Percentiles rank a stretch among this genome's conserved stretches.
Conservation (phyloP, 2,329 filamentous ascomycete species). For the Trichoderma sp. region DNA sequence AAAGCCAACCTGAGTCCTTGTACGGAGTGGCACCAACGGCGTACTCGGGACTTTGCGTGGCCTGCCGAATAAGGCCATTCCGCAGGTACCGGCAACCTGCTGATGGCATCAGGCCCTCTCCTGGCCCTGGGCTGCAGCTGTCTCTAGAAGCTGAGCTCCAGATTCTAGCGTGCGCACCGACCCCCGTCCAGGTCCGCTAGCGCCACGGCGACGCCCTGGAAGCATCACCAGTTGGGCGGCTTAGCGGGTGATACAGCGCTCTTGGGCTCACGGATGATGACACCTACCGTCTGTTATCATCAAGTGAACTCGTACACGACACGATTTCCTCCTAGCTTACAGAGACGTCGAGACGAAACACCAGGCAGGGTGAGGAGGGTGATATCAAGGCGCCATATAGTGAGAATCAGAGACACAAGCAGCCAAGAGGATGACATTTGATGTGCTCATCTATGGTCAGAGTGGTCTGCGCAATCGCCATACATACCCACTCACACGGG, state of each 20-base stretch:
- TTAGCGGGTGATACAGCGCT: not conserved
- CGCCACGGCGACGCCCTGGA: constrained; percentile 4
- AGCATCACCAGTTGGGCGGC: not conserved
- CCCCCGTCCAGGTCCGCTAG: constrained; percentile 13
- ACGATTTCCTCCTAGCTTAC: too few relatives aligned
- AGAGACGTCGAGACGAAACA: too few relatives aligned
- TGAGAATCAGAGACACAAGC: too few relatives aligned
- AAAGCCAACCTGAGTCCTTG: not conserved
- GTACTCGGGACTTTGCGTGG: not conserved
- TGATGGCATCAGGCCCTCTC: not conserved
- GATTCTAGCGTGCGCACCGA: constrained; percentile 19
- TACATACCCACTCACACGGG: too few relatives aligned
- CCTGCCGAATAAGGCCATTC: not conserved
- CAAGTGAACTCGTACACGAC: too few relatives aligned
- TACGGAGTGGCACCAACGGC: constrained; percentile 9
- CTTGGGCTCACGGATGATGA: too few relatives aligned
- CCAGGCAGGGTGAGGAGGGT: too few relatives aligned
- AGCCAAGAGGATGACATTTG: too few relatives aligned
- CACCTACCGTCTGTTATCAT: too few relatives aligned
- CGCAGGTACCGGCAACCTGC: constrained; percentile 7
- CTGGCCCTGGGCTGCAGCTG: not conserved
- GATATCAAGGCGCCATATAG: too few relatives aligned
- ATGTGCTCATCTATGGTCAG: too few relatives aligned
- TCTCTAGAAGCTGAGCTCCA: constrained; percentile 15
- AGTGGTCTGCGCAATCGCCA: too few relatives aligned